These are phyloP conservation scores for Pestalotiopsis fici DNA, from an alignment of 2,329 filamentous ascomycete species.

Conservation along the genomic window DNA sequence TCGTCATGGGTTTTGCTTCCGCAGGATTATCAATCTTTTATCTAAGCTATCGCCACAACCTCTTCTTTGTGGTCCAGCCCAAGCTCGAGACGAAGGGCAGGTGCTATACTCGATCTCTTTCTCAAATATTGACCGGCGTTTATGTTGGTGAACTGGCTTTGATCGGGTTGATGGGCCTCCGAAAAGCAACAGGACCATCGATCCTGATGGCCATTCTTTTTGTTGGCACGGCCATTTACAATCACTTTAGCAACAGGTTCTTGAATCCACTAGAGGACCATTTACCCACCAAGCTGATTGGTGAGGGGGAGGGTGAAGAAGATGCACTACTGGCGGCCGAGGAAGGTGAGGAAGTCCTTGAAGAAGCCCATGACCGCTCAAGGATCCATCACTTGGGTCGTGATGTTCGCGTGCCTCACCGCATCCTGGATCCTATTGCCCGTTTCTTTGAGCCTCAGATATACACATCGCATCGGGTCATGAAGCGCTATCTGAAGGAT, in stretches of 20 bases:
- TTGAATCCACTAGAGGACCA: slow-evolving; percentile 29
- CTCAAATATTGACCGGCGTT: slow-evolving; percentile 71
- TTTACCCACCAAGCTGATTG: slow-evolving; percentile 23
- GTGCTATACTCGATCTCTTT: slow-evolving; percentile 69
- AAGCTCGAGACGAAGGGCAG: slow-evolving; percentile 74
- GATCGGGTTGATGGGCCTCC: slow-evolving; percentile 69
- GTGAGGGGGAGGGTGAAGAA: slow-evolving; percentile 19
- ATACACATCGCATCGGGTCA: slow-evolving; percentile 25
- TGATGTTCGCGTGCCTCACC: slow-evolving; percentile 18
- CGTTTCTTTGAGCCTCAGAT: slow-evolving; percentile 28
- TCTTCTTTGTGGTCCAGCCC: slow-evolving; percentile 71
- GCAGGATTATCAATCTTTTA: slow-evolving; percentile 72
- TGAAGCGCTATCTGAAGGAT: slow-evolving; percentile 23
- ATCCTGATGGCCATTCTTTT: slow-evolving; percentile 64
- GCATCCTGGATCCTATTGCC: slow-evolving; percentile 22
- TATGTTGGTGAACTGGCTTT: slow-evolving; percentile 71
- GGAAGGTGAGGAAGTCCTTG: slow-evolving; percentile 14
- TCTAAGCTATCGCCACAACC: slow-evolving; percentile 73
- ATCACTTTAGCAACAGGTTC: slow-evolving; percentile 41
- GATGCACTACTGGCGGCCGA: slow-evolving; percentile 23
- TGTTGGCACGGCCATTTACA: slow-evolving; percentile 62
- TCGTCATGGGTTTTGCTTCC: slow-evolving; percentile 71
- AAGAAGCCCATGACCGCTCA: slow-evolving; percentile 24
- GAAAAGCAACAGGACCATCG: slow-evolving; percentile 56
- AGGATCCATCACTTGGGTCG: slow-evolving; percentile 23